Evolutionary conservation across 345 rosid genomes (phyloP).

Genomic region (Eucalyptus brandiana): DNA sequence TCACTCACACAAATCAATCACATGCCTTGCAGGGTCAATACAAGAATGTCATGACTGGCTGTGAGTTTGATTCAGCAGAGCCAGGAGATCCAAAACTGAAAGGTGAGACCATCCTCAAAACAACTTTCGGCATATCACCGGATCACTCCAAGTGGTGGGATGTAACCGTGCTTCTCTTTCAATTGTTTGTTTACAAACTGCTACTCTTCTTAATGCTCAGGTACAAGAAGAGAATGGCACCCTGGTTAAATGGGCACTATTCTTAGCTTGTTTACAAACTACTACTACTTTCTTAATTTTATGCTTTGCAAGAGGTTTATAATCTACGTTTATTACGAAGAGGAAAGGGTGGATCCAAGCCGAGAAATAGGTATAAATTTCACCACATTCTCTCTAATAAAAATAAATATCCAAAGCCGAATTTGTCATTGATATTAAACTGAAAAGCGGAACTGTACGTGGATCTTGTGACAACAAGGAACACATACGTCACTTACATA

Average conservation of each 20-base stretch:
- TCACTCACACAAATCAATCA: not conserved
- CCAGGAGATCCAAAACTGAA: conserved; percentile 2
- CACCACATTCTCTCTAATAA: not conserved
- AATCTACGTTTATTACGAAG: not conserved
- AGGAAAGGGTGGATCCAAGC: not conserved
- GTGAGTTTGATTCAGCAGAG: conserved; percentile 5
- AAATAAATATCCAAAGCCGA: not conserved
- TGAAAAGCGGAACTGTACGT: not conserved
- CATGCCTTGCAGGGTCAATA: conserved; percentile 12
- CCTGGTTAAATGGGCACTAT: not conserved
- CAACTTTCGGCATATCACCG: not conserved
- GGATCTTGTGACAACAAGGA: not conserved
- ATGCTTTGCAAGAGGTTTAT: not conserved
- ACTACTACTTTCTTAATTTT: not conserved
- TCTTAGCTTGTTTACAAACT: too few relatives aligned
- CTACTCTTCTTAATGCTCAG: not conserved
- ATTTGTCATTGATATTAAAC: not conserved
- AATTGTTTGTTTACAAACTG: not conserved
- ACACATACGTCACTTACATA: not conserved
- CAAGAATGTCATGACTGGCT: conserved; percentile 24
- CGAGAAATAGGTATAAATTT: not conserved
- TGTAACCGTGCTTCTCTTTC: conserved; percentile 3
- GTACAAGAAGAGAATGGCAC: not conserved
- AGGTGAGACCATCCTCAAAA: conserved; percentile 7
- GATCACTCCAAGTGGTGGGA: conserved; percentile 12